Evolutionary conservation across 2,329 filamentous ascomycete species (phyloP).

Genomic region (Hypoxylon sp.): DNA sequence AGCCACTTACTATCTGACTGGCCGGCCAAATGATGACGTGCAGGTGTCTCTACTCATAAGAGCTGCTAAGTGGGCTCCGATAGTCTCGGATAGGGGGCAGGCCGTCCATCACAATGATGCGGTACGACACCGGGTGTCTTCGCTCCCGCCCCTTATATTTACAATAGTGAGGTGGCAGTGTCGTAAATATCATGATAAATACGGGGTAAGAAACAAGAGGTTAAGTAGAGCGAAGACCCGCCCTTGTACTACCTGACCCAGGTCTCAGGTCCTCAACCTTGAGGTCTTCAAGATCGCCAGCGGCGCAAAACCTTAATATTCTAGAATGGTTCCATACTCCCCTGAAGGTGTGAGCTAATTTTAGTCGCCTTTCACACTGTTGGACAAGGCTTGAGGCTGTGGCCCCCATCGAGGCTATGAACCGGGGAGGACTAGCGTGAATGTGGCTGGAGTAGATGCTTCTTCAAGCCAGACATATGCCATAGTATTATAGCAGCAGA

Average conservation of each 20-base stretch:
- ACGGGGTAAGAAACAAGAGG: neutral
- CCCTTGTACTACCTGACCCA: neutral
- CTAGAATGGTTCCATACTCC: slow-evolving; percentile 33
- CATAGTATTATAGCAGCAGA: slow-evolving; percentile 10
- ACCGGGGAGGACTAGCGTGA: slow-evolving; percentile 12
- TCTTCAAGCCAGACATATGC: slow-evolving; percentile 12
- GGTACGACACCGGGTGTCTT: slow-evolving; percentile 24
- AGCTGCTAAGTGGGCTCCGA: neutral
- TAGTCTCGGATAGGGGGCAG: slow-evolving; percentile 24
- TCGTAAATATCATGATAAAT: neutral
- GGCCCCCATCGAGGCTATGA: slow-evolving; percentile 2
- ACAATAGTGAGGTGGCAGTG: neutral
- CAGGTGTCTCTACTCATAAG: slow-evolving; percentile 18
- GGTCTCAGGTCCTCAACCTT: neutral
- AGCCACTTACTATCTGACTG: slow-evolving; percentile 18
- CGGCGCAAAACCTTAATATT: slow-evolving; percentile 21
- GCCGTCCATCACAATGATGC: slow-evolving; percentile 15
- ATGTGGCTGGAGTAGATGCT: slow-evolving; percentile 21
- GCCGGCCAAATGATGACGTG: slow-evolving; percentile 10
- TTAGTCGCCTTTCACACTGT: neutral
- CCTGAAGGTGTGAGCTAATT: slow-evolving; percentile 19
- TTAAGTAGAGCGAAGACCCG: too few species aligned
- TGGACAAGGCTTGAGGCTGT: slow-evolving; percentile 15
- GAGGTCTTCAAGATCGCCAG: slow-evolving; percentile 8
- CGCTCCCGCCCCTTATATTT: neutral